Base-by-base conservation (phyloP, 495 filamentous ascomycete species). In the Aspergillus campestris region DNA sequence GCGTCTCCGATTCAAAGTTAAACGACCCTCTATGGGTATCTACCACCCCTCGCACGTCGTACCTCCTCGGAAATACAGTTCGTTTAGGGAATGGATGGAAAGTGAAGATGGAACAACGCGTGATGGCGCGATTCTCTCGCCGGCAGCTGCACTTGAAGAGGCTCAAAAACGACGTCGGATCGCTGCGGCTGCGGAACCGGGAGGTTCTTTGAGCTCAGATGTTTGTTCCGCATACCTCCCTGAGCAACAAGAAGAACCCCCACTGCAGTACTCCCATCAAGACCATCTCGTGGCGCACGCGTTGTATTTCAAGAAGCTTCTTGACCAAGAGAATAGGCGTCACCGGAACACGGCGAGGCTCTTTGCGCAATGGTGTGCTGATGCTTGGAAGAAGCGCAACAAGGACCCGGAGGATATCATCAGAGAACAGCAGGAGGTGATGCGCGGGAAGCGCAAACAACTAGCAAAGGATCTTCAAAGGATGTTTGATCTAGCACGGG, bases 281-380 rank as follows among this genome's bases (percentile, higher is more conserved):
- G 89, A 96, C 56, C 86, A 95, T 56, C 72, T 97, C 7, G 75
- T 87, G 34, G 79, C 82, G 10, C 89, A 94, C 53, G 87, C 86
- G 36, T 50, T 86, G 8, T 79, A 88, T 51, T 89, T 97, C 53
- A 80, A 86, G 34, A 81, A 77, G 50, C 69, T 95, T 33, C 74
- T 96, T 69, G 66, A 81, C 15, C 72, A 79, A 42, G 94, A 97
- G 60, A 79, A 84, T 45, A 78, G 75, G 50, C 77, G 81, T 9
- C 94, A 97, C 48, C 67, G 66, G 7, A 59, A 71, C 12, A 70
- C 56, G 39, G 70, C 70, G 28, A 69, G 61, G 37, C 48, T 65
- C 29, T 59, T 70, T 40, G 70, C 70, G 6, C 67, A 69, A 33
- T 69, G 62, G 66, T 73, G 70, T 42, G 67, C 67, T 11, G 70